Base-by-base conservation (phyloP, 768 basidiomycete species). In the Gloeopeniophorella convolvens region DNA sequence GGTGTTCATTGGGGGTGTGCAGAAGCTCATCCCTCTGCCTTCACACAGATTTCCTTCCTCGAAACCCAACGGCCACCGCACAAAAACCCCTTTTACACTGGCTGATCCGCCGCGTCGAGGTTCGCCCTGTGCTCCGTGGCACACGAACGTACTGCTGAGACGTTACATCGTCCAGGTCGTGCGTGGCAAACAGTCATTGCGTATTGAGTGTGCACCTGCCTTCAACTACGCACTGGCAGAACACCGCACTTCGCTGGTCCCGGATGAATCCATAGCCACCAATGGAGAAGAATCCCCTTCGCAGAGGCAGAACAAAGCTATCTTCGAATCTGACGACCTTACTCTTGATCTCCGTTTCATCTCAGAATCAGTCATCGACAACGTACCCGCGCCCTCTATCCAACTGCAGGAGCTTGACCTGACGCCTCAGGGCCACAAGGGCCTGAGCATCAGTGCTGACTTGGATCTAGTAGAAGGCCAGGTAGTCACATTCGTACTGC, bases 191-290 rank as follows among this genome's bases (percentile, higher is more conserved):
- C 71, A 96, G 27, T 83, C 89, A 0, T 72, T 95, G 45, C 74
- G 79, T 50, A 76, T 97, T 66, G 89, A 98, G 69, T 93, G 90
- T 60, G 91, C 90, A 0, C 95, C 95, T 0, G 95, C 93, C 0
- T 99, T 99, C 79, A 85, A 96, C 66, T 99, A 99, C 60, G 93
- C 91, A 0, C 76, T 86, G 11, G 76, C 82, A 41, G 42, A 72
- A 2, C 95, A 98, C 65, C 77, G 72, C 7, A 85, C 86, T 1
- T 64, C 72, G 24, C 71, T 81, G 57, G 56, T 80, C 46, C 61
- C 69, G 15, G 80, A 83, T 60, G 58, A 73, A 60, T 70, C 76
- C 40, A 40, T 72, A 66, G 58, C 67, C 24, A 48, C 55, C 37
- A 34, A 51, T 15, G 45, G 50, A 28, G 36, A 52, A 49, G 46